Evolutionary conservation across 176 grass and related monocot species (phyloP), one percentile per base, ranked within the genome.

Genomic region (Carex myosuroides): DNA sequence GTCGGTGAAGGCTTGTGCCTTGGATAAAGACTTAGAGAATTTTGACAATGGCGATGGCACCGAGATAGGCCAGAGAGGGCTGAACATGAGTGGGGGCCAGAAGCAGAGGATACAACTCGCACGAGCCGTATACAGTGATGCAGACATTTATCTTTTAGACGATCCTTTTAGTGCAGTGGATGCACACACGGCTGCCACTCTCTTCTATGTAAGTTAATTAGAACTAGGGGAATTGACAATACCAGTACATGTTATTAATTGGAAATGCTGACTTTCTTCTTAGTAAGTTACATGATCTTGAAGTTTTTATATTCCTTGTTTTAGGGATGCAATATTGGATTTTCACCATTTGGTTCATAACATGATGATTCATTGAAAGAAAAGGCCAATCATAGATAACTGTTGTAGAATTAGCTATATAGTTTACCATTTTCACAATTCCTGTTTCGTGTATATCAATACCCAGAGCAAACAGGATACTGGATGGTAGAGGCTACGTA

Each of bases 21-120:
- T 98, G 88, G 92, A 98, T 59, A 93, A 94, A 86, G 95, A 98
- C 64, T 89, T 94, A 0, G 86, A 91, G 59, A 93, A 89, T 14
- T 98, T 98, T 46, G 85, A 91, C 32, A 91, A 93, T 64, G 91
- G 95, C 18, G 95, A 98, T 84, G 70, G 88, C 5, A 98, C 95
- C 6, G 95, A 98, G 86, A 98, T 98, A 9, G 92, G 95, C 4
- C 95, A 98, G 86, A 90, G 92, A 85, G 95, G 95, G 17, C 77
- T 98, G n/a, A 98, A 95, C 80, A 98, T 98, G 95, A 98, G 95
- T 48, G 92, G 95, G 48, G 95, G 95, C 14, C 95, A 95, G 86
- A 98, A 95, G 86, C 95, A 98, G 85, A 93, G 95, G 77, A 98
- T 98, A 83, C 95, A 98, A 68, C 91, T 98, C 17, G 92, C 95